Evolutionary conservation across 2,329 filamentous ascomycete species (phyloP).

Genomic region (Colletotrichum sojae): DNA sequence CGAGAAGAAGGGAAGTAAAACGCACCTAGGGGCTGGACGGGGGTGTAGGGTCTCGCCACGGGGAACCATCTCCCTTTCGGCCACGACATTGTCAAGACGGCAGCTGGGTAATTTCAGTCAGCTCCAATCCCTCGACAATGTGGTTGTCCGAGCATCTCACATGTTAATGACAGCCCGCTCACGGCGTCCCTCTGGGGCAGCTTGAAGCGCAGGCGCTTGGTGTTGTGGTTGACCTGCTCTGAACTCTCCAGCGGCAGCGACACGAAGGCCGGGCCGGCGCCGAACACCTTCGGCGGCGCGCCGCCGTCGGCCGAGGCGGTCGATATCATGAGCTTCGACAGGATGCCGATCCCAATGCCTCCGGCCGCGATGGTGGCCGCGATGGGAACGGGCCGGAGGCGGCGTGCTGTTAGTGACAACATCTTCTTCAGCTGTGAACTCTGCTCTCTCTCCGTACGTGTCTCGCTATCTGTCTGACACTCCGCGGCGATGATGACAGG

Average conservation of each 20-base stretch:
- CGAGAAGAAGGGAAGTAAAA: not conserved
- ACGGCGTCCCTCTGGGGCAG: constrained; percentile 88
- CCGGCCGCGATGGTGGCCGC: constrained; percentile 43
- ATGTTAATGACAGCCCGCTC: constrained; percentile 85
- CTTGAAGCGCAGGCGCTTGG: constrained; percentile 91
- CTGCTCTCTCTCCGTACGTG: not conserved
- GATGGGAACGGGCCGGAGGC: constrained; percentile 43
- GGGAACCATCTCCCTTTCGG: constrained; percentile 71
- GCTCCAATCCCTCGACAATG: constrained; percentile 79
- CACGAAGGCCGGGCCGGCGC: constrained; percentile 70
- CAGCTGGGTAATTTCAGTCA: constrained; percentile 64
- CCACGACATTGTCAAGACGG: constrained; percentile 55
- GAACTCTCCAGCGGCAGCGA: constrained; percentile 84
- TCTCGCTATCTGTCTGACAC: not conserved
- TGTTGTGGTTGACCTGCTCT: constrained; percentile 91
- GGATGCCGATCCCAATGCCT: constrained; percentile 33
- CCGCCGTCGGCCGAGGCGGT: constrained; percentile 37
- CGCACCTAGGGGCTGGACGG: constrained; percentile 67
- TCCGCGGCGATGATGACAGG: not conserved
- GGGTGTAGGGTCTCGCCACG: constrained; percentile 76
- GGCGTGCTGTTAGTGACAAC: constrained; percentile 27
- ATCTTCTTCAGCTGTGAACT: constrained; percentile 4
- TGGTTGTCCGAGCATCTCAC: constrained; percentile 80
- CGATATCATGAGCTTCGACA: constrained; percentile 43
- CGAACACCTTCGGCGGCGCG: constrained; percentile 47